phyloP scores from a whole-genome alignment of 371 early-diverging fungal species.

The Caulochytrium protostelioides region DNA sequence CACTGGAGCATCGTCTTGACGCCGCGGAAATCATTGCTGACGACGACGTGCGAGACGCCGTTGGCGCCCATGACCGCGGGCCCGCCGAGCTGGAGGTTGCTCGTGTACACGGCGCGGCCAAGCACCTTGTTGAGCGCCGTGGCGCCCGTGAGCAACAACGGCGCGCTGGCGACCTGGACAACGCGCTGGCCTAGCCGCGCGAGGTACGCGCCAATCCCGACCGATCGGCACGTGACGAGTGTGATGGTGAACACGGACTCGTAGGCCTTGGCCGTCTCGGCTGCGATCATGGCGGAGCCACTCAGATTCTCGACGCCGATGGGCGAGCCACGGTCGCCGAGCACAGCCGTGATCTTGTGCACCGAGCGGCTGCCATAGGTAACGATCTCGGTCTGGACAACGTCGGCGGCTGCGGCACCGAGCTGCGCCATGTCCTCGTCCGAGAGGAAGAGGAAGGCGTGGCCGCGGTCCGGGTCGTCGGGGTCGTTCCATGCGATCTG shows the following conservation, averaged over 20 bases:
- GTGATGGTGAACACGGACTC: constrained; percentile 92
- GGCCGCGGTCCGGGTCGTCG: constrained; percentile 56
- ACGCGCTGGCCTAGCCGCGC: constrained; percentile 94
- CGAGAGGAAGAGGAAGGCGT: constrained; percentile 77
- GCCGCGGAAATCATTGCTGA: constrained; percentile 81
- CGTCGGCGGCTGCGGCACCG: constrained; percentile 21
- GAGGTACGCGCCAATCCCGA: constrained; percentile 98
- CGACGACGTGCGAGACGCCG: constrained; percentile 90
- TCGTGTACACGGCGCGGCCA: constrained; percentile 92
- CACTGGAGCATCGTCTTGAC: constrained; percentile 81
- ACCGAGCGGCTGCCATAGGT: constrained; percentile 22
- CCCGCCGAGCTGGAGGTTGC: constrained; percentile 95
- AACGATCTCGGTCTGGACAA: constrained; percentile 37
- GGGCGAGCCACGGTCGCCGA: too few species aligned
- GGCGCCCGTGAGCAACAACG: constrained; percentile 95
- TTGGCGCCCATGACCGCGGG: constrained; percentile 97
- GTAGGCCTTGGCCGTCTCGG: constrained; percentile 86
- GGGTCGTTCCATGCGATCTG: constrained; percentile 67
- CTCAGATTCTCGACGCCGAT: constrained; percentile 98
- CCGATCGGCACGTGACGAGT: constrained; percentile 90
- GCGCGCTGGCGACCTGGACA: constrained; percentile 91
- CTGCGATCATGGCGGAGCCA: constrained; percentile 96
- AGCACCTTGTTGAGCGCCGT: constrained; percentile 95
- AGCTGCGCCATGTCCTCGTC: constrained; percentile 42
- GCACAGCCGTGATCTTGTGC: constrained; percentile 6